A percentile compares a stretch with the other conserved stretches of the same genome.
Evolutionary conservation across 192 early-diverging fungal species (phyloP).

Genomic region (Globomyces pollinis-pini): DNA sequence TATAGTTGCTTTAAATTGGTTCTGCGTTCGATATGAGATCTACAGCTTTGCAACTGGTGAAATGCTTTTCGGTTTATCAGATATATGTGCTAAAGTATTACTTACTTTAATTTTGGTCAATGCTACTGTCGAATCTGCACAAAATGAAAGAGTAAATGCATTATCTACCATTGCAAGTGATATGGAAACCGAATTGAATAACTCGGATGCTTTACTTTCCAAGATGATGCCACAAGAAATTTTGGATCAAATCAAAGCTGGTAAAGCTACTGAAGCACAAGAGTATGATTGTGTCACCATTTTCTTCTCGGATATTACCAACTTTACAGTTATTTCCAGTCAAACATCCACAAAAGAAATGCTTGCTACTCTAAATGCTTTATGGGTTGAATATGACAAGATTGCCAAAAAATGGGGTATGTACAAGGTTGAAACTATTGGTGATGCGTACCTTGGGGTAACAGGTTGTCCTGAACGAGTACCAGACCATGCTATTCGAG

Average conservation of each 20-base stretch:
- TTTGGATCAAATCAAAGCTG: conserved; percentile 31
- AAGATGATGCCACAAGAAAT: conserved; percentile 18
- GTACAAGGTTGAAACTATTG: conserved; percentile 45
- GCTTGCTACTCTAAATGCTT: conserved; percentile 25
- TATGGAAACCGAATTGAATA: conserved; percentile 26
- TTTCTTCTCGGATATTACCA: conserved; percentile 37
- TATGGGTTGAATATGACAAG: conserved; percentile 16
- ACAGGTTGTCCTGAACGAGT: conserved; percentile 18
- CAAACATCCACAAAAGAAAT: conserved; percentile 32
- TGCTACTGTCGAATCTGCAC: conserved; percentile 31
- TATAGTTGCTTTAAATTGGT: neutral
- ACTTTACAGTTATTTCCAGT: conserved; percentile 27
- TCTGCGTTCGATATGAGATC: neutral
- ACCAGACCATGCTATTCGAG: conserved; percentile 16
- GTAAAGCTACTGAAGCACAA: conserved; percentile 23
- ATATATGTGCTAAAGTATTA: conserved; percentile 28
- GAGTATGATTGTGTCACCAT: conserved; percentile 33
- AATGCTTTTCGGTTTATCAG: conserved; percentile 13
- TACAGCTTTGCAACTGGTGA: conserved; percentile 24
- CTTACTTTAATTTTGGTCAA: conserved; percentile 35
- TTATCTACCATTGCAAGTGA: conserved; percentile 21
- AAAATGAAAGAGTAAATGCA: conserved; percentile 17
- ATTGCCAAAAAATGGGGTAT: conserved; percentile 31
- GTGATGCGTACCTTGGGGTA: conserved; percentile 25
- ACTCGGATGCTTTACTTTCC: conserved; percentile 16